These are phyloP conservation scores for Epichloe elymi DNA, from an alignment of 2,329 filamentous ascomycete genomes.

Conservation along the genomic window DNA sequence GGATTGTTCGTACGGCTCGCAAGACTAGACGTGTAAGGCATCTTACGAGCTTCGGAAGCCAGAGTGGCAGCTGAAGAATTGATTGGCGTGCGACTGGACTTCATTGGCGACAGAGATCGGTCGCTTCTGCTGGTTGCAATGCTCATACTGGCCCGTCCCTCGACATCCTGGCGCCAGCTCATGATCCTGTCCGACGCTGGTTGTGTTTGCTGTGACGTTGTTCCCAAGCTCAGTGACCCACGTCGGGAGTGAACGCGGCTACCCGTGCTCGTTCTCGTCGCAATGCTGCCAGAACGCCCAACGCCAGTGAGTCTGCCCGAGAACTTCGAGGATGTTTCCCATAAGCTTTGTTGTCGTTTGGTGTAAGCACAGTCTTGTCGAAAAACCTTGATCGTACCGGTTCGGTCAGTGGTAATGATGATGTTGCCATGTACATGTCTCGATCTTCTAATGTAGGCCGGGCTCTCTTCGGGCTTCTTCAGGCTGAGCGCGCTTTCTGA, in stretches of 20 bases:
- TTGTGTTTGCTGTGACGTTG: slow-evolving; percentile 17
- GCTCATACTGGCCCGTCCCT: slow-evolving; percentile 27
- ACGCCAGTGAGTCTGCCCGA: slow-evolving; percentile 51
- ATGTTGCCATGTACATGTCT: slow-evolving; percentile 76
- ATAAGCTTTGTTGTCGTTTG: slow-evolving; percentile 64
- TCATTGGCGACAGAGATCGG: slow-evolving; percentile 42
- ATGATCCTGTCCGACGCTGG: slow-evolving; percentile 61
- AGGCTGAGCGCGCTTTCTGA: slow-evolving; percentile 17
- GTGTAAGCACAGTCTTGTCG: slow-evolving; percentile 81
- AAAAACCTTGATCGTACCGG: slow-evolving; percentile 85
- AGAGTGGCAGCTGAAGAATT: slow-evolving; percentile 25
- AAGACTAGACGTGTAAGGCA: slow-evolving; percentile 24
- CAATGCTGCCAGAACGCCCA: slow-evolving; percentile 41
- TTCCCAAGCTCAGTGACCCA: slow-evolving; percentile 35
- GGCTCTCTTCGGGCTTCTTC: slow-evolving; percentile 51
- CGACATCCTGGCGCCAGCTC: slow-evolving; percentile 66
- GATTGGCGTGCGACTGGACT: slow-evolving; percentile 24
- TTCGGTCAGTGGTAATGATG: slow-evolving; percentile 79
- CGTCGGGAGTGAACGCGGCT: slow-evolving; percentile 37
- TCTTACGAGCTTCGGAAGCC: slow-evolving; percentile 32
- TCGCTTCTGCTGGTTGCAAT: slow-evolving; percentile 32
- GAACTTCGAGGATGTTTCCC: slow-evolving; percentile 67
- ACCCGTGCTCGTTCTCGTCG: slow-evolving; percentile 37
- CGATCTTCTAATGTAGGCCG: slow-evolving; percentile 63
- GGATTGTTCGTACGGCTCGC: slow-evolving; percentile 12